Evolutionary conservation across 148 eudicot genomes (phyloP).

Genomic region (Rhododendron henanense): DNA sequence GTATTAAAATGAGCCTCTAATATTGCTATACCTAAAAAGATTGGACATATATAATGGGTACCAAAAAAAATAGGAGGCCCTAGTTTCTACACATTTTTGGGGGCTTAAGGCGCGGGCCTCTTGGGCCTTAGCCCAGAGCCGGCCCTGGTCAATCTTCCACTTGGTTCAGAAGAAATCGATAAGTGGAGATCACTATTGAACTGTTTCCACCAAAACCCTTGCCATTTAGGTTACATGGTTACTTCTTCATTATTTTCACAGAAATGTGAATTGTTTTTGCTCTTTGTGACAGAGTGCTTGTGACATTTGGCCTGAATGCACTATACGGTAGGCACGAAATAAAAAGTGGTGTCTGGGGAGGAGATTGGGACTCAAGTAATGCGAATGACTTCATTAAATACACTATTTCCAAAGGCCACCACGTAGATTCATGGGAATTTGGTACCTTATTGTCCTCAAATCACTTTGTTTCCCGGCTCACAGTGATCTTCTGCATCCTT

Average conservation of each 20-base stretch:
- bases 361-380: slow-evolving; percentile 79
- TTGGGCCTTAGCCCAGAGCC: no score
- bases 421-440: slow-evolving; percentile 84
- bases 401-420: slow-evolving; percentile 80
- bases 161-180: not conserved
- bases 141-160: no score
- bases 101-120: no score
- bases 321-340: slow-evolving; percentile 57
- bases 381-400: slow-evolving; percentile 67
- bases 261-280: not conserved
- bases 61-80: no score
- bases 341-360: slow-evolving; percentile 41
- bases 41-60: no score
- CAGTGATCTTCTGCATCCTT: not conserved
- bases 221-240: not conserved
- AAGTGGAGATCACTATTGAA: not conserved
- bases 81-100: no score
- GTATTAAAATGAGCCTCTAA: no score
- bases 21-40: no score
- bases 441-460: slow-evolving; percentile 33
- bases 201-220: not conserved
- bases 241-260: not conserved
- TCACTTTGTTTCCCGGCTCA: not conserved
- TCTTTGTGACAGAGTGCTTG: slow-evolving; percentile 44
- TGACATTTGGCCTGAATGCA: slow-evolving; percentile 91